Evolutionary conservation across 1,139 yeast genomes (phyloP).

Genomic region (Pichia sp.): DNA sequence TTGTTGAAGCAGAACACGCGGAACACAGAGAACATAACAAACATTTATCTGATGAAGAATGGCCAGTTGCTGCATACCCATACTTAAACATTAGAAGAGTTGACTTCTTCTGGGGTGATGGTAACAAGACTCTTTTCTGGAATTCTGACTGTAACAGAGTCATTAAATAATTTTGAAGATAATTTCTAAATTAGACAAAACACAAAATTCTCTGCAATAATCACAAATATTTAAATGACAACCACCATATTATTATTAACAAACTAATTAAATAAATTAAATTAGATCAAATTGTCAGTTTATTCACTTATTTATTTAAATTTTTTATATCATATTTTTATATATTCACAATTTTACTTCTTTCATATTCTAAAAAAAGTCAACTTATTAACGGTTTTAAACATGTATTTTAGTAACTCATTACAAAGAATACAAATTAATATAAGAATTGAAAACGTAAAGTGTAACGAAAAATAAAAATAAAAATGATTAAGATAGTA

Average conservation of each 20-base stretch:
- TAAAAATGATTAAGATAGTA: background rate
- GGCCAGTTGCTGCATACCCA: constrained; percentile 78
- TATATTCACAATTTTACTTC: background rate
- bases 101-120: constrained; percentile 97
- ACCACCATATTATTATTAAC: background rate
- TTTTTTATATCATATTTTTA: background rate
- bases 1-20: constrained; percentile 80
- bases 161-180: constrained; percentile 32
- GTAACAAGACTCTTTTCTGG: constrained; percentile 97
- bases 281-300: background rate
- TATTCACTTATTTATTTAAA: background rate
- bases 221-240: no score
- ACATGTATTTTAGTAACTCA: background rate
- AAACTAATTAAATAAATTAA: background rate
- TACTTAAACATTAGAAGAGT: constrained; percentile 83
- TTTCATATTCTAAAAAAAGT: background rate
- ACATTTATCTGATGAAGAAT: constrained; percentile 77
- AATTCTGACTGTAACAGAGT: constrained; percentile 87
- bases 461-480: background rate
- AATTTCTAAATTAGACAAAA: no score
- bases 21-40: constrained; percentile 78
- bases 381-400: background rate
- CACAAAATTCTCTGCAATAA: no score
- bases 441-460: background rate
- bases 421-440: background rate